Conservation (phyloP, 805 yeast species). For the Torulaspora indica region DNA sequence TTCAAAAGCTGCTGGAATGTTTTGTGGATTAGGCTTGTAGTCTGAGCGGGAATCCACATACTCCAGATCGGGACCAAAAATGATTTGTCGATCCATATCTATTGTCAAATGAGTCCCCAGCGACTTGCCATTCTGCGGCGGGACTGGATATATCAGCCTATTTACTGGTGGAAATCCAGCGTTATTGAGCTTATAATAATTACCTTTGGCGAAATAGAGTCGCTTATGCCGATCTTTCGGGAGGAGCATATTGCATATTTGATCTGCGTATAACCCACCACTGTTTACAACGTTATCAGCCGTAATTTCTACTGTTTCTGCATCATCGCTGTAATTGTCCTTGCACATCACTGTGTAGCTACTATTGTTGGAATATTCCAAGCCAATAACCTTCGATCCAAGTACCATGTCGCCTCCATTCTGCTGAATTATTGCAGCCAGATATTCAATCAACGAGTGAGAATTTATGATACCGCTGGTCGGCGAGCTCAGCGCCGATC, state of each 20-base stretch:
- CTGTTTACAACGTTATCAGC: conserved; percentile 63
- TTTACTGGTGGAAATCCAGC: conserved; percentile 45
- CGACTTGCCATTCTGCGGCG: conserved; percentile 64
- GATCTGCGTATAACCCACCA: conserved; percentile 75
- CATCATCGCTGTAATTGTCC: conserved; percentile 26
- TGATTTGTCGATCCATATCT: conserved; percentile 71
- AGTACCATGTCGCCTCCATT: conserved; percentile 61
- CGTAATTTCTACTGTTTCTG: conserved; percentile 41
- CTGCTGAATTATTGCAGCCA: conserved; percentile 50
- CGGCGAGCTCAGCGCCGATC: conserved; percentile 66
- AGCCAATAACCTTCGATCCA: conserved; percentile 51
- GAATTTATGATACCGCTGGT: conserved; percentile 82
- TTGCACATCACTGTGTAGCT: conserved; percentile 34
- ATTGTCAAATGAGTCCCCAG: conserved; percentile 85
- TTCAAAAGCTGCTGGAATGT: conserved; percentile 50
- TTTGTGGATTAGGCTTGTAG: conserved; percentile 45
- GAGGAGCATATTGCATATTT: conserved; percentile 62
- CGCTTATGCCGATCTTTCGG: conserved; percentile 56
- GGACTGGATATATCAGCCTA: conserved; percentile 72
- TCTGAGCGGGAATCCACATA: conserved; percentile 56
- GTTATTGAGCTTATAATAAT: conserved; percentile 58
- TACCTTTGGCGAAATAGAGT: conserved; percentile 78
- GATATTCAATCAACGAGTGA: conserved; percentile 64
- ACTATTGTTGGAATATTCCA: conserved; percentile 26
- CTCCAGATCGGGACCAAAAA: conserved; percentile 87